Base-by-base conservation (phyloP, 495 filamentous ascomycete species). In the Penicillium ochrochloron region DNA sequence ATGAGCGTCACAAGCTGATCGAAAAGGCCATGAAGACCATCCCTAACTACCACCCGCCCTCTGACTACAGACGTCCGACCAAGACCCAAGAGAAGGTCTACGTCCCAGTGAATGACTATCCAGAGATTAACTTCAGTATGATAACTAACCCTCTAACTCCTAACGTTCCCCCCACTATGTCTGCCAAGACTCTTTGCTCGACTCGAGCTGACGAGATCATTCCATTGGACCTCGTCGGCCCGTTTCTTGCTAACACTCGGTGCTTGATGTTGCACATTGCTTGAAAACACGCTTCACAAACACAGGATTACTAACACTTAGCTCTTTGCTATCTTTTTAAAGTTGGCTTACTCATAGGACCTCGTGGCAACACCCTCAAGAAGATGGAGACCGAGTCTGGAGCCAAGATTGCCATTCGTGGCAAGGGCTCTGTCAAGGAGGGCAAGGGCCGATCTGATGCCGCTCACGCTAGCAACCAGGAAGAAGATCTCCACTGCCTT, bases 91-190 rank as follows among this genome's bases (percentile, higher is more conserved):
- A 99, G 88, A 99, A 98, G 86, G 94, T 99, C 88, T 99, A 99
- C 78, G 95, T 99, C 75, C 95, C 95, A 73, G 95, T 99, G 83
- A 98, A 98, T 89, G 96, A 99, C 80, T 99, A 99, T 82, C 96
- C 96, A 85, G 96, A 98, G 81, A 97, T 99, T 91, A 99, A 99
- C 91, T 99, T 98, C 92, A 98, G 95, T 99, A 97, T 92, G 94
- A 94, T 94, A 91, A 89, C 93, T 96, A 96, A 96, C 93, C 93
- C 92, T 93, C 90, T 92, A 90, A 91, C 89, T 87, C 86, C 84
- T 90, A 85, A 90, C 86, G 74, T 73, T 82, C 78, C 78, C 76
- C 72, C 73, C 77, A 64, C 70, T 75, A 78, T 76, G 63, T 79
- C 70, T 80, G 78, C 76, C 77, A 78, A 80, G 76, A 64, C 73